Percentiles rank a stretch among this genome's conserved stretches.
Evolutionary conservation across 2,329 filamentous ascomycete species (phyloP).

Genomic region (Fusarium bulbicola): DNA sequence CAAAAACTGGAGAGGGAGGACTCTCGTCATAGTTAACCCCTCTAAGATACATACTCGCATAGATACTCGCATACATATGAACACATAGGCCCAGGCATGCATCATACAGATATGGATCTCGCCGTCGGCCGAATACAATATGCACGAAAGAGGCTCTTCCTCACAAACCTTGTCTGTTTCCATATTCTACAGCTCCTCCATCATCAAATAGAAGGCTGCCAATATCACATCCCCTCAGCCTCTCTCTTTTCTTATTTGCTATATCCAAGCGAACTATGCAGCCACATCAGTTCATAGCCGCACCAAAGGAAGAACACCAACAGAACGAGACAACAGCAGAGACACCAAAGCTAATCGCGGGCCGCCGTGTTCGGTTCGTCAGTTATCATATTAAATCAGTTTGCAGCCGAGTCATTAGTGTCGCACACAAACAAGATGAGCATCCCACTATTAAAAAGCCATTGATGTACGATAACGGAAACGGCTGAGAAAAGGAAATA

Average conservation of each 20-base stretch:
- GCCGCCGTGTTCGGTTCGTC: background rate
- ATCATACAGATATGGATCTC: background rate
- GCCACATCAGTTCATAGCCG: background rate
- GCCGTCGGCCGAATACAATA: conserved; percentile 6
- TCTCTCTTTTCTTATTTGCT: background rate
- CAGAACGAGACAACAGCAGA: background rate
- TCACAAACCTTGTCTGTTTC: background rate
- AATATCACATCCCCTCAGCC: background rate
- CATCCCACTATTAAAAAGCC: background rate
- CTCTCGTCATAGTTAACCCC: background rate
- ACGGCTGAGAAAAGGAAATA: background rate
- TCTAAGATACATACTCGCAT: background rate
- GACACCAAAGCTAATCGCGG: background rate
- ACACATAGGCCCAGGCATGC: background rate
- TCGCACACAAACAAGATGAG: background rate
- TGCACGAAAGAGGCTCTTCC: conserved; percentile 3
- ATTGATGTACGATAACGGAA: background rate
- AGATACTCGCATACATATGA: background rate
- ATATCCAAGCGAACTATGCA: background rate
- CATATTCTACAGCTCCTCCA: background rate
- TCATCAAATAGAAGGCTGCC: background rate
- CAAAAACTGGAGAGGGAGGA: background rate
- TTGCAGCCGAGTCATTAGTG: background rate
- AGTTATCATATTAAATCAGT: background rate
- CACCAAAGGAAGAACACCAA: background rate